Evolutionary conservation across 495 filamentous ascomycete genomes (phyloP).

Genomic region (Podospora tetraspora): DNA sequence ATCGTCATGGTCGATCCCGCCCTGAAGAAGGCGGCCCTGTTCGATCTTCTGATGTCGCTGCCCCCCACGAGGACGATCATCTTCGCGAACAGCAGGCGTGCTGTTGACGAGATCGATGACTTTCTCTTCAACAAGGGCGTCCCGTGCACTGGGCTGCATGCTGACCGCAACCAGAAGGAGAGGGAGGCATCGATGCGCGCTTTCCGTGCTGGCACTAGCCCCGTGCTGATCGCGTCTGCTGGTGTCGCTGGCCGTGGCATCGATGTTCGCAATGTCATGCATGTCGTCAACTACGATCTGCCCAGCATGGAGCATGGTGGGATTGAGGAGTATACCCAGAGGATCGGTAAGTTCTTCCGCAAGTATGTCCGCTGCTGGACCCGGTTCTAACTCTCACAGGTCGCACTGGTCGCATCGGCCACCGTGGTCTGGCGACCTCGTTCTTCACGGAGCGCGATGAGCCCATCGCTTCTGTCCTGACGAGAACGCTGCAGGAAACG

Average conservation of each 20-base stretch:
- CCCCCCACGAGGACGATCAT: slow-evolving; percentile 76
- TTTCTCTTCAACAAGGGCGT: slow-evolving; percentile 73
- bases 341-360: slow-evolving; percentile 62
- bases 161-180: slow-evolving; percentile 82
- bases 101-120: slow-evolving; percentile 79
- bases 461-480: slow-evolving; percentile 61
- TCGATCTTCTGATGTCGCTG: slow-evolving; percentile 64
- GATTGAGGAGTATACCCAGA: slow-evolving; percentile 89
- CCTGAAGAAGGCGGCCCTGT: slow-evolving; percentile 63
- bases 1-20: slow-evolving; percentile 57
- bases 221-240: slow-evolving; percentile 73
- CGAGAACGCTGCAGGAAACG: slow-evolving; percentile 74
- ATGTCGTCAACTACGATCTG: slow-evolving; percentile 91
- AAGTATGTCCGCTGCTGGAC: not conserved
- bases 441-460: slow-evolving; percentile 72
- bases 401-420: slow-evolving; percentile 90
- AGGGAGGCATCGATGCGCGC: slow-evolving; percentile 88
- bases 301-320: slow-evolving; percentile 67
- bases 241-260: slow-evolving; percentile 84
- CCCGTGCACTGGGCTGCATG: slow-evolving; percentile 80
- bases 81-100: slow-evolving; percentile 76
- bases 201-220: slow-evolving; percentile 67
- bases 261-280: slow-evolving; percentile 78
- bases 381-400: slow-evolving; percentile 41
- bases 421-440: slow-evolving; percentile 77